Evolutionary conservation across 2,329 filamentous ascomycete species (phyloP), one percentile per base, ranked within the genome.

Genomic region (Colletotrichum falcatum): DNA sequence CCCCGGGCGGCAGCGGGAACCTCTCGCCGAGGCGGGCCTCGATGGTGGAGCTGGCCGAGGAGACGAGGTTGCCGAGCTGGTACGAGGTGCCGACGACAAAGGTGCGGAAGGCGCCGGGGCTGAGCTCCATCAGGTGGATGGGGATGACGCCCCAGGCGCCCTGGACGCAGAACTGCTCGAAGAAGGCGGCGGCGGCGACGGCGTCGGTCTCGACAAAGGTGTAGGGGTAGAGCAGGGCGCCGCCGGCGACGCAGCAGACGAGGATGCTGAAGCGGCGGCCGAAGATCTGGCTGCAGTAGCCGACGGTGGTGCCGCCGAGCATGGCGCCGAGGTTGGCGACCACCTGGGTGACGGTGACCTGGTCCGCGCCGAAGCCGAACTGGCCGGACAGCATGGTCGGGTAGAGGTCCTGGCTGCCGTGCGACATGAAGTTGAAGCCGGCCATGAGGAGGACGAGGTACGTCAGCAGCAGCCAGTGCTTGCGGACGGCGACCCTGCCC

Each of bases 371-470:
- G 75, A 89, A 88, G 20, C 77, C 78, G 72, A 86, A 88, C 77
- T 90, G 86, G 74, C 87, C 88, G 73, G 82, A 78, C 30, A 90
- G 78, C 86, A 90, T 86, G 26, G 87, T 89, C 2, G 88, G 88
- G 74, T 90, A 90, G 35, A 90, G 77, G 74, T 89, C 88, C 78
- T 92, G 80, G 28, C 89, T 92, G 64, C 92, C 92, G 77, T 95
- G 93, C 23, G 90, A 92, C 92, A 96, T 94, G 78, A 96, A 97
- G 82, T 97, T 97, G 84, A 97, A 96, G 5, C 94, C 94, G 1
- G 93, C 91, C 93, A 97, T 97, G 48, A 97, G 84, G 26, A 97
- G 83, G 8, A 97, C 93, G 67, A 97, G 85, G 81, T 97, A 97
- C 44, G 90, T 83, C 66, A 97, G 84, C 2, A 97, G 81, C 18